Evolutionary conservation across 2,329 filamentous ascomycete genomes (phyloP).

Genomic region (Arthrobotrys iridis): DNA sequence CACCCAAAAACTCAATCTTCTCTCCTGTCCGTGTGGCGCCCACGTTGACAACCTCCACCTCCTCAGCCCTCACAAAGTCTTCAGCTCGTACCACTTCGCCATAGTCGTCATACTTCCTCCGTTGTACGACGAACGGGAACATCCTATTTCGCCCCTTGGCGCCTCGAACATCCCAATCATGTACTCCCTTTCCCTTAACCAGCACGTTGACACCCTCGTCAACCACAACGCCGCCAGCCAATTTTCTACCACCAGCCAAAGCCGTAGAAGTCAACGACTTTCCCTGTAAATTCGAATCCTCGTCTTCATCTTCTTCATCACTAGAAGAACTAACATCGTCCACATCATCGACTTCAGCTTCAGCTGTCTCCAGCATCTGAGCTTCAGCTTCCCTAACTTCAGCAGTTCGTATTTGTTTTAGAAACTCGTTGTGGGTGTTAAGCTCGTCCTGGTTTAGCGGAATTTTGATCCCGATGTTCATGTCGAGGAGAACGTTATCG

Average conservation of each 20-base stretch:
- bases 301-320: slow-evolving; percentile 74
- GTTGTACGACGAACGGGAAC: slow-evolving; percentile 84
- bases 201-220: slow-evolving; percentile 93
- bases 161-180: slow-evolving; percentile 89
- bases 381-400: slow-evolving; percentile 74
- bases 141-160: slow-evolving; percentile 93
- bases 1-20: slow-evolving; percentile 61
- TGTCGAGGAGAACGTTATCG: slow-evolving; percentile 68
- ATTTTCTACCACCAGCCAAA: slow-evolving; percentile 66
- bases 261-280: slow-evolving; percentile 89
- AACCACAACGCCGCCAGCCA: slow-evolving; percentile 64
- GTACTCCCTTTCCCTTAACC: slow-evolving; percentile 85
- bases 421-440: slow-evolving; percentile 86
- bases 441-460: slow-evolving; percentile 80
- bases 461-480: slow-evolving; percentile 71
- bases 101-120: slow-evolving; percentile 86
- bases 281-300: slow-evolving; percentile 88
- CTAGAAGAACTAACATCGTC: slow-evolving; percentile 77
- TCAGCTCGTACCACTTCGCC: slow-evolving; percentile 93
- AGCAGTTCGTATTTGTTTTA: slow-evolving; percentile 85
- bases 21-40: slow-evolving; percentile 60
- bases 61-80: slow-evolving; percentile 91
- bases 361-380: slow-evolving; percentile 65
- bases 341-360: slow-evolving; percentile 71
- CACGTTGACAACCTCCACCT: slow-evolving; percentile 76